Conservation (phyloP, 352 stramenopile genomes). For the Peronospora farinosa region DNA sequence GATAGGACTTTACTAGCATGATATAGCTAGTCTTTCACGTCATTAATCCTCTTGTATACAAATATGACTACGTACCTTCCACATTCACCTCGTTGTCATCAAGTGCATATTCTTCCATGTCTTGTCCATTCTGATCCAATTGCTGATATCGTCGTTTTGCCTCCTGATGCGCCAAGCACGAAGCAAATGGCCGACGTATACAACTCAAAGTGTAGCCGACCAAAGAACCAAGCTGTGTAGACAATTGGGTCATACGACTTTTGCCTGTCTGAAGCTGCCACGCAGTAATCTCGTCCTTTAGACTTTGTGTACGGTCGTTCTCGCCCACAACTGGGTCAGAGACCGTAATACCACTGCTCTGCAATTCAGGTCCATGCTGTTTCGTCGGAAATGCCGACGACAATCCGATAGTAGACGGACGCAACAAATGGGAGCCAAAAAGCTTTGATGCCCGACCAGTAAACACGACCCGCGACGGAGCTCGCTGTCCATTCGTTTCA, state of each 20-base stretch:
- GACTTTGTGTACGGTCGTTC: slow-evolving; percentile 24
- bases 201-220: slow-evolving; percentile 27
- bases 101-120: slow-evolving; percentile 35
- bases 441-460: slow-evolving; percentile 65
- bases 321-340: slow-evolving; percentile 28
- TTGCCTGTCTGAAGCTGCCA: slow-evolving; percentile 37
- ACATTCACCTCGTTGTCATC: slow-evolving; percentile 29
- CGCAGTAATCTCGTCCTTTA: slow-evolving; percentile 41
- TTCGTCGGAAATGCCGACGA: slow-evolving; percentile 22
- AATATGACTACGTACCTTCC: slow-evolving; percentile 2
- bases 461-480: slow-evolving; percentile 53
- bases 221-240: slow-evolving; percentile 26
- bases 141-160: slow-evolving; percentile 26
- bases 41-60: background rate
- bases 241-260: slow-evolving; percentile 25
- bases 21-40: no score
- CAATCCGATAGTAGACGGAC: slow-evolving; percentile 53
- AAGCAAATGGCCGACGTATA: slow-evolving; percentile 29
- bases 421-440: slow-evolving; percentile 60
- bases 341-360: slow-evolving; percentile 18
- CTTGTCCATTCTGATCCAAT: slow-evolving; percentile 34
- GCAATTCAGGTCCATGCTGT: slow-evolving; percentile 1
- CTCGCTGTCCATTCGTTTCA: slow-evolving; percentile 19
- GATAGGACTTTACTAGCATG: no score
- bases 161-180: slow-evolving; percentile 28